Evolutionary conservation across 352 stramenopile genomes (phyloP), one percentile per base, ranked within the genome.

Genomic region (Phytopythium aichiense): DNA sequence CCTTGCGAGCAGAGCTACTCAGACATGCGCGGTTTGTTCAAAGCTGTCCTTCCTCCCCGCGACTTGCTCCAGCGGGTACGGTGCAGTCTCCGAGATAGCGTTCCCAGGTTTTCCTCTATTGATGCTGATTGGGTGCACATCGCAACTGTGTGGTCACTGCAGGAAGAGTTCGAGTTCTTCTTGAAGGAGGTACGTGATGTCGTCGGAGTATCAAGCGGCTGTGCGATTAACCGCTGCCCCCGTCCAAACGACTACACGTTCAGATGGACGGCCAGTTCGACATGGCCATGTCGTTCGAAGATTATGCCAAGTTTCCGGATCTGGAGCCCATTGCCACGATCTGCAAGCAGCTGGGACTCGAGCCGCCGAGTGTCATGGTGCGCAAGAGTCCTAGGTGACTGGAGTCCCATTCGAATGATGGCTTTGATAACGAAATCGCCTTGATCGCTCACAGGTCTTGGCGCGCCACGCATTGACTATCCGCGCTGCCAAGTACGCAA

Each of bases 211-310:
- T 7, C 40, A 31, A 31, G 28, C 28, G 28, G 28, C 28, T 31
- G 28, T 31, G 28, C 4, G 2, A 31, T 31, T 31, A 31, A 31
- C 28, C 28, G 28, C 4, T 31, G 28, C 22, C 33, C 22, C 49
- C 9, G 35, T 40, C 6, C 35, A 40, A 40, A 11, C 35, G 35
- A 40, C 9, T 4, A 40, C 35, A 15, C 35, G 3, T 16, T 5
- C 52, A 91, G 83, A 92, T 92, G 79, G 65, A 77, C 23, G 68
- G 63, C 4, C 75, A 90, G 42, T 92, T 92, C 45, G 81, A 92
- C 57, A 66, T 73, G 50, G 79, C 84, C 58, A 69, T 90, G 61
- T 42, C 68, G 0, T 66, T 66, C n/a, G 65, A 76, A 30, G 73
- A 87, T 0, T 75, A 77, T 20, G 51, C 71, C 4, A 75, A 76